Evolutionary conservation across 306 rosid species (phyloP).

Genomic region (Quercus glauca): DNA sequence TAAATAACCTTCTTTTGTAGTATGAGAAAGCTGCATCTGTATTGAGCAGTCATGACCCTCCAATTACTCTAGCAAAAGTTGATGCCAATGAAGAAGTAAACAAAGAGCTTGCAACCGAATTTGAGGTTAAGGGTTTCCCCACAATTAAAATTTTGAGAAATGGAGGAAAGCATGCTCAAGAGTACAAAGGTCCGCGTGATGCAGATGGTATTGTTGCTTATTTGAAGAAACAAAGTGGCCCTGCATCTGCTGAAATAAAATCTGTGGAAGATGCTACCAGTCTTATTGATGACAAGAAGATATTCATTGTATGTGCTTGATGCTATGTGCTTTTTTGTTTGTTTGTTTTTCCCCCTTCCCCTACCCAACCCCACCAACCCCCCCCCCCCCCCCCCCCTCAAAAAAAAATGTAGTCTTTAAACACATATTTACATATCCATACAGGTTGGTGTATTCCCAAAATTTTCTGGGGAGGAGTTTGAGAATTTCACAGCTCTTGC

Average conservation of each 20-base stretch:
- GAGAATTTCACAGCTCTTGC: constrained; percentile 56
- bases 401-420: background rate
- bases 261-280: constrained; percentile 59
- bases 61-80: constrained; percentile 71
- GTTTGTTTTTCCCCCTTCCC: background rate
- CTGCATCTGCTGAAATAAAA: constrained; percentile 69
- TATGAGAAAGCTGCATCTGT: constrained; percentile 82
- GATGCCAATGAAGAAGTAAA: constrained; percentile 73
- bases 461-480: constrained; percentile 80
- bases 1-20: constrained; percentile 30
- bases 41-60: constrained; percentile 71
- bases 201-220: constrained; percentile 84
- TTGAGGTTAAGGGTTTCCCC: constrained; percentile 69
- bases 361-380: background rate
- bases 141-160: constrained; percentile 80
- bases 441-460: constrained; percentile 80
- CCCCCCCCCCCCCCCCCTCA: background rate
- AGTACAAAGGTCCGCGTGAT: constrained; percentile 90
- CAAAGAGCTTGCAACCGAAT: constrained; percentile 52
- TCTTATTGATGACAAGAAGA: constrained; percentile 55
- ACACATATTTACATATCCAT: constrained; percentile 11
- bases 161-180: constrained; percentile 75
- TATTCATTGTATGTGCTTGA: constrained; percentile 58
- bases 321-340: background rate
- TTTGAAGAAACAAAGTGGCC: constrained; percentile 85